Conservation (phyloP, 495 filamentous ascomycete genomes). For the Hypoxylon fragiforme region DNA sequence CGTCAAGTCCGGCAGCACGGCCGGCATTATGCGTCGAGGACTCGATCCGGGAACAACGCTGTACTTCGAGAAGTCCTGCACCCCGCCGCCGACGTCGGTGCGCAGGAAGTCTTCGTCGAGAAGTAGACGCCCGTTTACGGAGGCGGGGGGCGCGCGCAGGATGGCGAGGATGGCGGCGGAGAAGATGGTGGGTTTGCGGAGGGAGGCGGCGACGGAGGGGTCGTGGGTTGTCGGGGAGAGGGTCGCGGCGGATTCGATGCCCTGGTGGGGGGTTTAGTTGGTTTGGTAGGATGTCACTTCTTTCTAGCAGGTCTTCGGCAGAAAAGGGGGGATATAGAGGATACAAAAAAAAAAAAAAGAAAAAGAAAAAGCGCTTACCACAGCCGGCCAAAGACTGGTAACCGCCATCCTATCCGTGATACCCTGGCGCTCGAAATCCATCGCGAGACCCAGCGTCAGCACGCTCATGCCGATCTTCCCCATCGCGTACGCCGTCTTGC, state of each 20-base stretch:
- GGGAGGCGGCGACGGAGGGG: conserved; percentile 52
- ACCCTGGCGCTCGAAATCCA: conserved; percentile 76
- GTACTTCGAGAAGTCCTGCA: conserved; percentile 77
- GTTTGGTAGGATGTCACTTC: neutral
- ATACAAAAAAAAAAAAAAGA: neutral
- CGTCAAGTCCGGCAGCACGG: conserved; percentile 65
- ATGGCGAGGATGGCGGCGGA: conserved; percentile 80
- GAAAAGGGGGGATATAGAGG: neutral
- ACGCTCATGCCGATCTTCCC: conserved; percentile 87
- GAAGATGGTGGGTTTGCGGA: conserved; percentile 74
- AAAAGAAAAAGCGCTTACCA: conserved; percentile 49
- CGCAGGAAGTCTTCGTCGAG: conserved; percentile 86
- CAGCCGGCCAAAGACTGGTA: conserved; percentile 81
- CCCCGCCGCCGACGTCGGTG: conserved; percentile 52
- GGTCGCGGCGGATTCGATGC: conserved; percentile 76
- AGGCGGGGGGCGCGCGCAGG: conserved; percentile 59
- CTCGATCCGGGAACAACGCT: conserved; percentile 63
- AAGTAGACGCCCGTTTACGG: conserved; percentile 71
- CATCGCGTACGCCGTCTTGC: conserved; percentile 87
- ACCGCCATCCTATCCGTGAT: conserved; percentile 67
- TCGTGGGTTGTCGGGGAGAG: conserved; percentile 49
- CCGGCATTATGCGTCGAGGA: conserved; percentile 81
- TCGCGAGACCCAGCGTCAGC: conserved; percentile 76
- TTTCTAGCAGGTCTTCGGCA: neutral
- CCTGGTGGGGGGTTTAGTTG: conserved; percentile 37